Conservation (phyloP, 257 asterid species). For the Vinca minor region DNA sequence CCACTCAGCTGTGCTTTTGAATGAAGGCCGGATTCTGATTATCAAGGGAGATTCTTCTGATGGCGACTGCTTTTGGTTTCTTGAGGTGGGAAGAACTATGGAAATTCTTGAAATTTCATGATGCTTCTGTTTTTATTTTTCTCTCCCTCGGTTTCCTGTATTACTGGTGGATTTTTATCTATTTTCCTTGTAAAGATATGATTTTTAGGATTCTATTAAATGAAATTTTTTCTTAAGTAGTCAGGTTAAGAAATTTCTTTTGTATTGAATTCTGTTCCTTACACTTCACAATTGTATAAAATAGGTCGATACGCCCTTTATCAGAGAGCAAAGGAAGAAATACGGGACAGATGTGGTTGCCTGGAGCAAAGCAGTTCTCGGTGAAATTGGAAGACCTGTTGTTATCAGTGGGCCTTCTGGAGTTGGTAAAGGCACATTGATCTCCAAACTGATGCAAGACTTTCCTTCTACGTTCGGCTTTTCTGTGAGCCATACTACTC, state of each 20-base stretch:
- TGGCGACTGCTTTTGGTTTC: conserved; percentile 86
- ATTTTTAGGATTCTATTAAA: background rate
- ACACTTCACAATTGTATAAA: conserved; percentile 6
- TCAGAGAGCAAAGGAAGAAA: conserved; percentile 51
- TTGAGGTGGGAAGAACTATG: conserved; percentile 93
- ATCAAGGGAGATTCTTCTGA: conserved; percentile 43
- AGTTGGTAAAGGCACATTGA: conserved; percentile 91
- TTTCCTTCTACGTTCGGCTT: conserved; percentile 82
- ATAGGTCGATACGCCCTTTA: conserved; percentile 76
- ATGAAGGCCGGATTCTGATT: conserved; percentile 60
- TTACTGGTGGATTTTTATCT: background rate
- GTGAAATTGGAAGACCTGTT: conserved; percentile 62
- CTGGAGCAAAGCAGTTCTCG: conserved; percentile 86
- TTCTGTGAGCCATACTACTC: conserved; percentile 97
- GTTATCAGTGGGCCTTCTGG: conserved; percentile 96
- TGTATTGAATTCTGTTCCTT: background rate
- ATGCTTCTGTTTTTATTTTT: background rate
- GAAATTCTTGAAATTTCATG: too few species aligned
- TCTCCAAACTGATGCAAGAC: conserved; percentile 71
- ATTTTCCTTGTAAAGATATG: background rate
- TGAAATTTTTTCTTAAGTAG: background rate
- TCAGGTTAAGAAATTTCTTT: too few species aligned
- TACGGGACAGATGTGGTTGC: conserved; percentile 68
- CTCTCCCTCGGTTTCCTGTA: background rate
- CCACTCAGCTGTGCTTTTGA: conserved; percentile 57